These are phyloP conservation scores for Brassica nigra DNA, from an alignment of 345 rosid species.

Conservation along the genomic window DNA sequence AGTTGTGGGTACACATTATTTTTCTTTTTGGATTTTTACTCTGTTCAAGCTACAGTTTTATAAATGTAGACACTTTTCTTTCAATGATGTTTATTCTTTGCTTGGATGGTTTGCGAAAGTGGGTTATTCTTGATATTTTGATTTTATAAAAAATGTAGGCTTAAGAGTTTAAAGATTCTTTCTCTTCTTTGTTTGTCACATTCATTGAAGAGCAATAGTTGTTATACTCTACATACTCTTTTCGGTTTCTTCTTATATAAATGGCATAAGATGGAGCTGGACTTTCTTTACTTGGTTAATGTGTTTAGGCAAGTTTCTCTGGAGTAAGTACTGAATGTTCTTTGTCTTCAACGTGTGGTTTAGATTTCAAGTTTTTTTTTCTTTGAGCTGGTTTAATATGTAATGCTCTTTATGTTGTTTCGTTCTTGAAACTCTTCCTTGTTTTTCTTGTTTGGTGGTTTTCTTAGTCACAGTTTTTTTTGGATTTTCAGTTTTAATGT, in stretches of 20 bases:
- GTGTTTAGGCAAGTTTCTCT: constrained; percentile 21
- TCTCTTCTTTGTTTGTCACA: constrained; percentile 34
- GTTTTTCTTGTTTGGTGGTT: neutral
- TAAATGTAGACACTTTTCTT: neutral
- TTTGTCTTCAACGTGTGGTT: constrained; percentile 7
- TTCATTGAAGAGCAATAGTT: constrained; percentile 40
- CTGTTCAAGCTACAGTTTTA: constrained; percentile 28
- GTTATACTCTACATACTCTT: constrained; percentile 32
- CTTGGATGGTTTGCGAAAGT: constrained; percentile 44
- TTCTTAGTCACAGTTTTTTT: neutral
- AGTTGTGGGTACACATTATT: constrained; percentile 31
- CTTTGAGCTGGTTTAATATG: neutral
- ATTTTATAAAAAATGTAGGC: neutral
- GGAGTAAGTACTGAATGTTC: constrained; percentile 6
- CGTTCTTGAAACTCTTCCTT: constrained; percentile 4
- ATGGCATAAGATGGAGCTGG: constrained; percentile 27
- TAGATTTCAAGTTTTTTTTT: constrained; percentile 10
- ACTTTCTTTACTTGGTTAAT: constrained; percentile 28
- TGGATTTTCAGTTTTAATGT: constrained; percentile 1
- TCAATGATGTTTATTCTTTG: constrained; percentile 42
- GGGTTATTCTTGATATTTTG: constrained; percentile 22
- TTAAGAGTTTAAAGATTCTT: constrained; percentile 23
- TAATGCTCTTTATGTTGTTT: constrained; percentile 15
- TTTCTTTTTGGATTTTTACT: constrained; percentile 31
- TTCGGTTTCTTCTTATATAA: constrained; percentile 13